Evolutionary conservation across 1,139 yeast genomes (phyloP).

Genomic region (Ogataea hybrid): DNA sequence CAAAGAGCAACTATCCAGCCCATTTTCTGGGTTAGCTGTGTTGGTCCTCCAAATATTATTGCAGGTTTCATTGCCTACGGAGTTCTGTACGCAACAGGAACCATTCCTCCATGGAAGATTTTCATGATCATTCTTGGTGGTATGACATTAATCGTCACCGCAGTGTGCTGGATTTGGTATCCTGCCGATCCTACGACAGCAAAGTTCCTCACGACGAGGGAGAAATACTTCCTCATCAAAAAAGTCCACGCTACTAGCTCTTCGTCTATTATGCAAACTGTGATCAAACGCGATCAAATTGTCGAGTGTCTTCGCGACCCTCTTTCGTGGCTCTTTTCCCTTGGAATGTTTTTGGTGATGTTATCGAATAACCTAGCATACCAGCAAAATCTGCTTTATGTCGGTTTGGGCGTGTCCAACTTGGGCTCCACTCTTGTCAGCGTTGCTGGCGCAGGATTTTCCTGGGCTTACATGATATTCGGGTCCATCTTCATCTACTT

Average conservation of each 20-base stretch:
- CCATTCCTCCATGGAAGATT: slow-evolving; percentile 35
- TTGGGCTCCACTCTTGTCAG: slow-evolving; percentile 30
- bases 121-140: slow-evolving; percentile 34
- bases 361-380: slow-evolving; percentile 39
- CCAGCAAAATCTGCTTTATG: slow-evolving; percentile 38
- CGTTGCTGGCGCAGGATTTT: slow-evolving; percentile 28
- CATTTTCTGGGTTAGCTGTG: slow-evolving; percentile 34
- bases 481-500: slow-evolving; percentile 7
- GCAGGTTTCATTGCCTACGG: slow-evolving; percentile 37
- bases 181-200: slow-evolving; percentile 58
- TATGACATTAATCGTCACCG: slow-evolving; percentile 37
- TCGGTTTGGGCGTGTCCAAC: slow-evolving; percentile 33
- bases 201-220: slow-evolving; percentile 48
- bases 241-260: slow-evolving; percentile 42
- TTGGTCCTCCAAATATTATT: slow-evolving; percentile 33
- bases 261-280: slow-evolving; percentile 45
- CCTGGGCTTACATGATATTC: slow-evolving; percentile 31
- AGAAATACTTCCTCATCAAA: slow-evolving; percentile 33
- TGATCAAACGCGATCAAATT: slow-evolving; percentile 41
- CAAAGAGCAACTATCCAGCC: slow-evolving; percentile 34
- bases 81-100: slow-evolving; percentile 22
- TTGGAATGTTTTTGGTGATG: slow-evolving; percentile 33
- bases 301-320: slow-evolving; percentile 43
- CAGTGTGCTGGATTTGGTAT: slow-evolving; percentile 40
- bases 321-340: slow-evolving; percentile 40